phyloP scores from a whole-genome alignment of 176 grass and related monocot genomes.

The Cocos nucifera region DNA sequence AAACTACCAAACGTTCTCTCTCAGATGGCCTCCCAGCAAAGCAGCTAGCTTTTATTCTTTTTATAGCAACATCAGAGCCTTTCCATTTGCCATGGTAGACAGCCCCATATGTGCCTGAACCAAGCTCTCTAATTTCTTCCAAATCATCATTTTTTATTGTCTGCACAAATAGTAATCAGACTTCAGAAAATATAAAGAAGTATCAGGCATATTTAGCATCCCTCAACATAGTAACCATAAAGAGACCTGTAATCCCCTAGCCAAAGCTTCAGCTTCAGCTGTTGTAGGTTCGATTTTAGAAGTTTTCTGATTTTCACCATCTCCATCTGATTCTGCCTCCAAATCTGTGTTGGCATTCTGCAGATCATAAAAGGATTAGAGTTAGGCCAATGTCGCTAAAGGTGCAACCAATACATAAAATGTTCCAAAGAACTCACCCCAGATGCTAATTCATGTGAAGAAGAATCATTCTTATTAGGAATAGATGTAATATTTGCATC shows the following conservation, averaged over 20 bases:
- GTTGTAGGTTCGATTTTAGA: slow-evolving; percentile 72
- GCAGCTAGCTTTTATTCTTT: slow-evolving; percentile 99
- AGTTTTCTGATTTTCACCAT: slow-evolving; percentile 31
- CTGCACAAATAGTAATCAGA: slow-evolving; percentile 25
- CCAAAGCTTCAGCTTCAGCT: slow-evolving; percentile 73
- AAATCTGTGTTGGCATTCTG: slow-evolving; percentile 20
- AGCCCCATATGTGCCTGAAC: slow-evolving; percentile 85
- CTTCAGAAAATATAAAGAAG: too few species aligned
- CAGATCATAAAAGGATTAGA: background rate
- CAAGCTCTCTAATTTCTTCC: slow-evolving; percentile 93
- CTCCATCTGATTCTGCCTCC: slow-evolving; percentile 34
- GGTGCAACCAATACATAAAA: background rate
- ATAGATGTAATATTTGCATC: slow-evolving; percentile 14
- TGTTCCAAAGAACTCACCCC: slow-evolving; percentile 36
- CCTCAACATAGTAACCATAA: background rate
- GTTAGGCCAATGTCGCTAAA: too few species aligned
- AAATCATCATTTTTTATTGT: slow-evolving; percentile 96
- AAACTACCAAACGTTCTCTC: slow-evolving; percentile 72
- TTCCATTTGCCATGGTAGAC: slow-evolving; percentile 98
- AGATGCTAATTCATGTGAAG: slow-evolving; percentile 32
- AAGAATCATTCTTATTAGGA: slow-evolving; percentile 30
- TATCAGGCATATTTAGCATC: too few species aligned
- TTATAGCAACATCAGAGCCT: slow-evolving; percentile 94
- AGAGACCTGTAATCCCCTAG: slow-evolving; percentile 76
- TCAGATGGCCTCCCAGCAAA: slow-evolving; percentile 86